Evolutionary conservation across 2,329 filamentous ascomycete genomes (phyloP).

Genomic region (Ilyonectria sp.): DNA sequence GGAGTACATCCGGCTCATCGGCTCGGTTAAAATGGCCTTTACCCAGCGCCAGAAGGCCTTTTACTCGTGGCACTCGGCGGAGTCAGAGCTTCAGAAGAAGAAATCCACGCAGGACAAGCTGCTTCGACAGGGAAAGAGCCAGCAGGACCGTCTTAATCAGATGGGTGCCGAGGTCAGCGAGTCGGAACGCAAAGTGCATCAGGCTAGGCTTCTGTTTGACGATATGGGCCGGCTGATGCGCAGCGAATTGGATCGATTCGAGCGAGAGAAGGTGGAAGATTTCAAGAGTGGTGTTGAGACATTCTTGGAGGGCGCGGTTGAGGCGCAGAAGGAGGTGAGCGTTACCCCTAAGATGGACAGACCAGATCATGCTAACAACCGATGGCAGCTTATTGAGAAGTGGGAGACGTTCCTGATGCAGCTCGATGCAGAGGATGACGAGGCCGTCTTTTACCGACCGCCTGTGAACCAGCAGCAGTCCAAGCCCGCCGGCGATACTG

Average conservation of each 20-base stretch:
- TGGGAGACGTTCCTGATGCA: slow-evolving; percentile 99
- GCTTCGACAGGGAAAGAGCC: slow-evolving; percentile 93
- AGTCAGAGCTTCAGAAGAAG: slow-evolving; percentile 91
- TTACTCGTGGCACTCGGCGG: slow-evolving; percentile 92
- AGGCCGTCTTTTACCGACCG: slow-evolving; percentile 75
- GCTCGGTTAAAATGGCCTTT: slow-evolving; percentile 95
- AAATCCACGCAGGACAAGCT: slow-evolving; percentile 93
- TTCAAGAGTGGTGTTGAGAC: slow-evolving; percentile 99
- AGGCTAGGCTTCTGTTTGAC: slow-evolving; percentile 91
- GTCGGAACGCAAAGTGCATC: slow-evolving; percentile 92
- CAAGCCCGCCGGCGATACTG: slow-evolving; percentile 70
- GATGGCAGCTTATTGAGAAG: slow-evolving; percentile 78
- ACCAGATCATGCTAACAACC: slow-evolving; percentile 42
- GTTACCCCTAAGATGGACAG: neutral
- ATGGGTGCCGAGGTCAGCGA: slow-evolving; percentile 95
- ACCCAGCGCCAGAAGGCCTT: slow-evolving; percentile 94
- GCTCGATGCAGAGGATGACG: slow-evolving; percentile 93
- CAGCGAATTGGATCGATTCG: slow-evolving; percentile 91
- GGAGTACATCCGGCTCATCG: slow-evolving; percentile 96
- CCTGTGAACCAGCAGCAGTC: slow-evolving; percentile 68
- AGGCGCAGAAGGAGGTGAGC: slow-evolving; percentile 96
- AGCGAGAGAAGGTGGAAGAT: slow-evolving; percentile 97
- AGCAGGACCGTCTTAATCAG: slow-evolving; percentile 95
- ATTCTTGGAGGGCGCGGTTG: slow-evolving; percentile 95
- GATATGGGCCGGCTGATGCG: slow-evolving; percentile 98